Percentiles rank a stretch among this genome's conserved stretches.
Conservation (phyloP, 129 eudicot species). For the Solidago caesia region DNA sequence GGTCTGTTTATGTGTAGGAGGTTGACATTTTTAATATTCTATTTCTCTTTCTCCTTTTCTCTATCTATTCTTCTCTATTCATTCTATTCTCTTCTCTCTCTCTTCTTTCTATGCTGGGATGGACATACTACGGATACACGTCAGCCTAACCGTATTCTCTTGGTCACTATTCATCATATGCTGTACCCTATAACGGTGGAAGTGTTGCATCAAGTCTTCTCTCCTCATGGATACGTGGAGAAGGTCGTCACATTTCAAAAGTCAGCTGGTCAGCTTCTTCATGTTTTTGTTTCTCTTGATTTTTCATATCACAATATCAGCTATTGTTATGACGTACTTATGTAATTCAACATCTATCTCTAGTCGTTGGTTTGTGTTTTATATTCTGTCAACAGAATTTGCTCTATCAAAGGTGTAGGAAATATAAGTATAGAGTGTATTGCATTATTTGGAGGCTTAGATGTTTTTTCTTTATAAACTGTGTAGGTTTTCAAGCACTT, state of each 20-base stretch:
- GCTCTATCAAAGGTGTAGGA: neutral
- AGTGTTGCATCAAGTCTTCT: conserved; percentile 99
- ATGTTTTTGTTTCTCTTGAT: conserved; percentile 22
- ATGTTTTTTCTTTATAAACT: conserved; percentile 16
- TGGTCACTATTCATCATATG: conserved; percentile 99
- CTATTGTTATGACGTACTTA: conserved; percentile 12
- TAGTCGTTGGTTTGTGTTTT: neutral
- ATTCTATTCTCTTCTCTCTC: conserved; percentile 89
- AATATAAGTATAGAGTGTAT: neutral
- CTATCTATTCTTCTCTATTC: conserved; percentile 75
- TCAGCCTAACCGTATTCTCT: conserved; percentile 98
- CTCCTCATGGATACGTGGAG: conserved; percentile 99
- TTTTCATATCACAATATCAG: conserved; percentile 18
- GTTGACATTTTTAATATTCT: conserved; percentile 37
- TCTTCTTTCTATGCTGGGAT: conserved; percentile 43
- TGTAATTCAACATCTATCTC: too few species aligned
- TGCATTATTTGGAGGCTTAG: neutral
- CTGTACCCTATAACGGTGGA: conserved; percentile 96
- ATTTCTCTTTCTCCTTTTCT: conserved; percentile 49
- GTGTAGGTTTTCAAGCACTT: conserved; percentile 89
- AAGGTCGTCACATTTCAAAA: conserved; percentile 99
- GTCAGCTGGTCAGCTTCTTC: conserved; percentile 98
- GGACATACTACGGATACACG: conserved; percentile 53
- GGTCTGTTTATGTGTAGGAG: conserved; percentile 36
- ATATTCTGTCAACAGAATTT: neutral